Evolutionary conservation across 305 asterid genomes (phyloP).

Genomic region (Vinca major): DNA sequence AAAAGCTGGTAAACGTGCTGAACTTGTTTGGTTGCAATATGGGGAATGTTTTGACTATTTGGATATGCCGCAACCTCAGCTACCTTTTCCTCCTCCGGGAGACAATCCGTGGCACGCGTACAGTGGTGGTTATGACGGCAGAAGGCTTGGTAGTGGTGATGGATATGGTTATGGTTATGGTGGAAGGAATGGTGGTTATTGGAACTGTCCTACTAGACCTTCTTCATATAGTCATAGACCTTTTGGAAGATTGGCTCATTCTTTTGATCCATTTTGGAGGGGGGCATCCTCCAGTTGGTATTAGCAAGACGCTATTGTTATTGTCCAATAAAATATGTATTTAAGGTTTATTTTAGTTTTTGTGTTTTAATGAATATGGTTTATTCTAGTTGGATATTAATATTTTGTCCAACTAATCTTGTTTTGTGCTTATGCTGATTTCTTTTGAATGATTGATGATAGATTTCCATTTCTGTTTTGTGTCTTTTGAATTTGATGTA

Average conservation of each 20-base stretch:
- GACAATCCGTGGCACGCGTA: not conserved
- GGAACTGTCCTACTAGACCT: not conserved
- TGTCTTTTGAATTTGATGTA: too few species aligned
- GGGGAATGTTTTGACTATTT: constrained; percentile 1
- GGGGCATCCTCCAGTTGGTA: not conserved
- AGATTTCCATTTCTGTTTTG: too few species aligned
- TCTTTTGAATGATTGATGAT: too few species aligned
- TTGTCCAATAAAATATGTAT: too few species aligned
- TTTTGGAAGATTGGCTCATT: not conserved
- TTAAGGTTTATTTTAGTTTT: too few species aligned
- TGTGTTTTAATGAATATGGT: too few species aligned
- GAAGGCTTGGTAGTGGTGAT: not conserved
- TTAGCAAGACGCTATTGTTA: not conserved
- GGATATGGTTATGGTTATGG: not conserved
- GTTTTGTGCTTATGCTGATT: too few species aligned
- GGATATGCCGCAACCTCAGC: not conserved
- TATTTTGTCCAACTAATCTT: too few species aligned
- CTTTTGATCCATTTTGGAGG: not conserved
- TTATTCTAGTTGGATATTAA: too few species aligned
- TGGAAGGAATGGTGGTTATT: not conserved
- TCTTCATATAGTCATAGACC: not conserved
- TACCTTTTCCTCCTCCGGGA: not conserved
- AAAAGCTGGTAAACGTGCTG: not conserved
- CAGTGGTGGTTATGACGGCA: not conserved
- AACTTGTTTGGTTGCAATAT: not conserved